phyloP scores from a whole-genome alignment of 768 basidiomycete genomes.

The Xerocomus potaroensis region DNA sequence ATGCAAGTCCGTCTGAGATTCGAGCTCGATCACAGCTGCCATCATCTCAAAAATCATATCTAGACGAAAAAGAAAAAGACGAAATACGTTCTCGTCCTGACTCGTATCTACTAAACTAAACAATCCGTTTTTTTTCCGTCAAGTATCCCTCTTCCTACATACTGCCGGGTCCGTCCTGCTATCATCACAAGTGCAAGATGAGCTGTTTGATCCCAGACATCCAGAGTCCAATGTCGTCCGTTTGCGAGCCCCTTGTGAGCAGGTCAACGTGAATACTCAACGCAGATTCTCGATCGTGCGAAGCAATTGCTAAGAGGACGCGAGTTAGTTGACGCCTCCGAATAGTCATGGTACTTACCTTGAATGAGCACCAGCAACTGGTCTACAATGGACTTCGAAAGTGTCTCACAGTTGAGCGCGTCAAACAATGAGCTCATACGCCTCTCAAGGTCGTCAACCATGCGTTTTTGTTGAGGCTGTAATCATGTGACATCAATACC shows the following conservation, averaged over 20 bases:
- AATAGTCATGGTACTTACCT: conserved; percentile 45
- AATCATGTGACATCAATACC: conserved; percentile 1
- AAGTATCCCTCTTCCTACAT: too few relatives aligned
- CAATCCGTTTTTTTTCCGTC: too few relatives aligned
- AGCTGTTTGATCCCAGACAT: conserved; percentile 91
- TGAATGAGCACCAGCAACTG: conserved; percentile 65
- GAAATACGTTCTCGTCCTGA: too few relatives aligned
- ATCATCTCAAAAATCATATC: too few relatives aligned
- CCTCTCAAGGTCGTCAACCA: conserved; percentile 83
- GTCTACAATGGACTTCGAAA: conserved; percentile 67
- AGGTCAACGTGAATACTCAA: conserved; percentile 83
- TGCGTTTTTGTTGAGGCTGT: conserved; percentile 77
- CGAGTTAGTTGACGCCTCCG: background rate
- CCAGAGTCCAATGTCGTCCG: conserved; percentile 80
- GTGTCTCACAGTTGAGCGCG: conserved; percentile 83
- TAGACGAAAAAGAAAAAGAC: too few relatives aligned
- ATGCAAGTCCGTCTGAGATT: too few relatives aligned
- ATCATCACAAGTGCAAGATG: conserved; percentile 57
- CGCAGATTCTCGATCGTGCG: conserved; percentile 71
- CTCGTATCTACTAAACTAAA: too few relatives aligned
- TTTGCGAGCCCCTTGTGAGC: conserved; percentile 71
- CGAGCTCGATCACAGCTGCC: too few relatives aligned
- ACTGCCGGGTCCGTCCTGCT: too few relatives aligned
- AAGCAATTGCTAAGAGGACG: conserved; percentile 62
- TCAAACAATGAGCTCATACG: conserved; percentile 86